A percentile compares a stretch with the other conserved stretches of the same genome.
Evolutionary conservation across 2,329 filamentous ascomycete genomes (phyloP).

Genomic region (Hysterium pulicare): DNA sequence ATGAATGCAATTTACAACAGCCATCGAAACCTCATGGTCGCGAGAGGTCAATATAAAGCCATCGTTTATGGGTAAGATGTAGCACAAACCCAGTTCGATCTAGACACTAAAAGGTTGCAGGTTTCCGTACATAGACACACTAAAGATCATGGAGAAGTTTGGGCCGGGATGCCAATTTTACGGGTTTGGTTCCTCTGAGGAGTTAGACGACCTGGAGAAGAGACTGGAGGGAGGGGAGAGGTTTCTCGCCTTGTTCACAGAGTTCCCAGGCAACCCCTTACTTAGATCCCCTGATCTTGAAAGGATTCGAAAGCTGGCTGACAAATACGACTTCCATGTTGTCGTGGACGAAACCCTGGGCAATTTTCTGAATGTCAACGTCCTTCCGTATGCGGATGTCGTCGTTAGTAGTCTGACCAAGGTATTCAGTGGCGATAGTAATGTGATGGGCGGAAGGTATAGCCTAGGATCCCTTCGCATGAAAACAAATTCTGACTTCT

Average conservation of each 20-base stretch:
- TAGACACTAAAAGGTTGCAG: conserved; percentile 15
- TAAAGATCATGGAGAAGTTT: conserved; percentile 94
- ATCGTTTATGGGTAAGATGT: conserved; percentile 71
- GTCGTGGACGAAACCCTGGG: conserved; percentile 96
- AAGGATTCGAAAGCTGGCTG: conserved; percentile 75
- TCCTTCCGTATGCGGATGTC: conserved; percentile 83
- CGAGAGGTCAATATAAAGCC: conserved; percentile 65
- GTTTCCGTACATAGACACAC: conserved; percentile 96
- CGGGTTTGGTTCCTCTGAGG: conserved; percentile 70
- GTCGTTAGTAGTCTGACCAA: conserved; percentile 95
- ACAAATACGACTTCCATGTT: conserved; percentile 81
- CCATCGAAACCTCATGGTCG: conserved; percentile 68
- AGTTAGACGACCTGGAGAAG: conserved; percentile 78
- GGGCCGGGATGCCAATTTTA: conserved; percentile 87
- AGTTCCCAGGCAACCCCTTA: conserved; percentile 91
- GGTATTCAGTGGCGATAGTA: conserved; percentile 94
- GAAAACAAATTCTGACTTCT: conserved; percentile 10
- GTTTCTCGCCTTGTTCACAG: conserved; percentile 83
- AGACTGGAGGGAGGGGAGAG: conserved; percentile 69
- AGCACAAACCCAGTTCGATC: neutral
- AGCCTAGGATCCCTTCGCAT: conserved; percentile 2
- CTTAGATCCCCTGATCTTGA: conserved; percentile 78
- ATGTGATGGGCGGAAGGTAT: conserved; percentile 89
- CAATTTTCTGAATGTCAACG: conserved; percentile 93
- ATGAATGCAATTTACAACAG: conserved; percentile 96